Base-by-base conservation (phyloP, 139 green algal genomes). In the Chlamydomonas applanata region DNA sequence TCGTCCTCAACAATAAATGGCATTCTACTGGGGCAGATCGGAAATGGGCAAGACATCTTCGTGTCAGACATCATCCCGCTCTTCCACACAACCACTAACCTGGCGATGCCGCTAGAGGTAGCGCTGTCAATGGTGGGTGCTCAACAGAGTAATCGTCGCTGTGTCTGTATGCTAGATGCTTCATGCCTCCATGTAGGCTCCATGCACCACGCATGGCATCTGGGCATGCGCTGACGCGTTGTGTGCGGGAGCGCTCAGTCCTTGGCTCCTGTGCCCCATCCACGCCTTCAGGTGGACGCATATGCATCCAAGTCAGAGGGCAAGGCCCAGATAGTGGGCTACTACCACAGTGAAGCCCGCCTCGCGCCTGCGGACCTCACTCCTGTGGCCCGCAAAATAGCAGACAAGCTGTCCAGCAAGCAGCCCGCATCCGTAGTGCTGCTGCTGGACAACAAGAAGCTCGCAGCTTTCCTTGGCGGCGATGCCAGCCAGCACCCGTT, bases 261-360 rank as follows among this genome's bases (percentile, higher is more conserved):
- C n/a, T n/a, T n/a, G n/a, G n/a, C n/a, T n/a, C n/a, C n/a, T n/a
- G n/a, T n/a, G n/a, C n/a, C n/a, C n/a, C n/a, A n/a, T n/a, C n/a
- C n/a, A n/a, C n/a, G n/a, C n/a, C n/a, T n/a, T 56, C 73, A 91
- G 87, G 67, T 87, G 13, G 76, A 84, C 14, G 69, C 73, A 1
- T 73, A 86, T 35, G 68, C 53, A 1, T 65, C 75, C 35, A 64
- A 82, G 40, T 33, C 76, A 44, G 56, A 67, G 17, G 44, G 53
- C 27, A 32, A 72, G 14, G 29, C 82, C 2, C 25, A 79, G 35
- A 76, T 95, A 25, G 83, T 95, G 20, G 90, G 90, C 3, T 93
- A 93, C 69, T 95, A 95, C 75, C 89, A 95, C 65, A 85, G 74
- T 33, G 93, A 95, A 52, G 83, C 91, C 32, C 83, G 80, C n/a